Conservation (phyloP, 768 basidiomycete genomes). For the Kondoa subrosea region DNA sequence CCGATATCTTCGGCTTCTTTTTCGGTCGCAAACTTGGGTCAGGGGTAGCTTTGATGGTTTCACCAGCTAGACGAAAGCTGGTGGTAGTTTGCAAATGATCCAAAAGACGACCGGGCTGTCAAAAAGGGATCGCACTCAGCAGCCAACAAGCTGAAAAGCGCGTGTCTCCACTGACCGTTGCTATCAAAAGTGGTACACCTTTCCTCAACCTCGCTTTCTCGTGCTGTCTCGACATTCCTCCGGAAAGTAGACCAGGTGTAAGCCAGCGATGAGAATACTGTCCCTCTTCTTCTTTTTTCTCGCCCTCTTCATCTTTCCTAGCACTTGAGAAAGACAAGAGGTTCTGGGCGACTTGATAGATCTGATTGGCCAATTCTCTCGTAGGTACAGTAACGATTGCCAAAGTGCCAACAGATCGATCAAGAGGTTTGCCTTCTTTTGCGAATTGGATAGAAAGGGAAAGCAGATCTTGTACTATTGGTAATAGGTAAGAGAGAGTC, state of each 20-base stretch:
- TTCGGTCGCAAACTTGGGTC: conserved; percentile 4
- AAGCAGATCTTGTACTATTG: conserved; percentile 73
- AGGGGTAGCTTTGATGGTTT: conserved; percentile 10
- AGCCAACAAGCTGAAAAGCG: background rate
- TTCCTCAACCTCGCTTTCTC: conserved; percentile 91
- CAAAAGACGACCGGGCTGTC: conserved; percentile 62
- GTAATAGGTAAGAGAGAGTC: conserved; percentile 88
- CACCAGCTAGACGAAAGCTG: conserved; percentile 57
- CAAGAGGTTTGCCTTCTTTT: conserved; percentile 11
- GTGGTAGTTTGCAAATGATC: conserved; percentile 94
- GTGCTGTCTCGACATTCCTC: conserved; percentile 82
- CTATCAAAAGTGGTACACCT: conserved; percentile 83
- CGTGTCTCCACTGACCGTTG: conserved; percentile 38
- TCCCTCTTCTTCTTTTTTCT: conserved; percentile 23
- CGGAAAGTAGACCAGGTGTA: conserved; percentile 78
- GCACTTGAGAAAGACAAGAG: conserved; percentile 61
- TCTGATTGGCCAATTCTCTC: conserved; percentile 85
- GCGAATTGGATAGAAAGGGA: conserved; percentile 32
- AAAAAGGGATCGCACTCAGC: background rate
- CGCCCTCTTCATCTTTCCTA: conserved; percentile 21
- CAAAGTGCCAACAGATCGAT: conserved; percentile 39
- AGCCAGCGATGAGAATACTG: conserved; percentile 53
- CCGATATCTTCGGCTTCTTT: background rate
- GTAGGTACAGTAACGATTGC: conserved; percentile 51
- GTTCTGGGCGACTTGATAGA: conserved; percentile 78